Base-by-base conservation (phyloP, 1,139 yeast genomes). In the Taphrina pruni region DNA sequence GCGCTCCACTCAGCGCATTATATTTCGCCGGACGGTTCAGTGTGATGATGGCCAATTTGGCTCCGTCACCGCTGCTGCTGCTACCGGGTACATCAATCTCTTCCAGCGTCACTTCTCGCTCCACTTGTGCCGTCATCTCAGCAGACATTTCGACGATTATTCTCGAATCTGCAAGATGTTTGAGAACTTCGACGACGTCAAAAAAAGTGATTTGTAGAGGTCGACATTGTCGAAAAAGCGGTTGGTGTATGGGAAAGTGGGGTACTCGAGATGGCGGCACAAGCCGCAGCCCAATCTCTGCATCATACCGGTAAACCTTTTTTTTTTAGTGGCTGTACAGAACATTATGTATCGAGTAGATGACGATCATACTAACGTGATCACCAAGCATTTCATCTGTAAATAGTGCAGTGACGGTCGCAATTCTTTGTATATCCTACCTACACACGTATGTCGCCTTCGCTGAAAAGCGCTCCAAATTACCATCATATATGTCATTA, bases 1-100 rank as follows among this genome's bases (percentile, higher is more conserved):
- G 65, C 14, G 14, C 26, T n/a, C 65, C 65, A 17, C 46, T 48
- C 46, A 60, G 21, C 21, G 65, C 65, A 60, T 60, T 60, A 41
- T 36, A 60, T 38, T 60, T 60, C 20, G 20, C 54, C 32, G 56
- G 55, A 36, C 65, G 65, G 41, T 60, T 21, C 14, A 60, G 39
- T 12, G 65, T 60, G 57, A 60, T 60, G 48, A 60, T 48, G 20
- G 56, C 43, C 55, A 60, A 20, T 14, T 38, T 48, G 38, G 57
- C 65, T 26, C 32, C 32, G 2, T 26, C 32, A 4, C 32, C 4
- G 4, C 4, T 26, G 39, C 35, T 35, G 32, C 32, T 26, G 4
- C 4, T 26, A 36, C 35, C 35, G 14, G 43, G 9, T 1, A 43
- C 32, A 20, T 54, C 58, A 11, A 17, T 36, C 43, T 38, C 41